A percentile compares a stretch with the other conserved stretches of the same genome.
Evolutionary conservation across 208 protist species (phyloP).

Genomic region (Acanthamoeba polyphaga): DNA sequence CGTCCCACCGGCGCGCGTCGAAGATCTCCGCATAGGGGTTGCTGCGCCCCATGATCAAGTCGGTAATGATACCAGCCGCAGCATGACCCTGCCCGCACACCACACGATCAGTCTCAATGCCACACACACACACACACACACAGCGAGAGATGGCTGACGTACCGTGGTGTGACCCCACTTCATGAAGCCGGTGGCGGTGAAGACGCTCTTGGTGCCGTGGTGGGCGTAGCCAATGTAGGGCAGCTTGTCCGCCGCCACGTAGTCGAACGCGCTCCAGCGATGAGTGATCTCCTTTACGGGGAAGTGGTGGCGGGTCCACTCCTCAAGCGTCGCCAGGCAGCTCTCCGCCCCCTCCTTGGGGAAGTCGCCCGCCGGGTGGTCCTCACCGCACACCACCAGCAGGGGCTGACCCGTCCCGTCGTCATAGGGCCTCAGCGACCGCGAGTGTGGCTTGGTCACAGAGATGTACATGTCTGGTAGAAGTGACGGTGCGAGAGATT

Average conservation of each 20-base stretch:
- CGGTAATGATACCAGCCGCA: not conserved
- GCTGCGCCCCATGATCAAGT: slow-evolving; percentile 10
- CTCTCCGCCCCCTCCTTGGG: slow-evolving; percentile 30
- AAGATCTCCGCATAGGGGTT: slow-evolving; percentile 36
- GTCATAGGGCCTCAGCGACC: not conserved
- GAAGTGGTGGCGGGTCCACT: slow-evolving; percentile 39
- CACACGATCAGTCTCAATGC: not conserved
- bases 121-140: no score
- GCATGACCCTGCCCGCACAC: not conserved
- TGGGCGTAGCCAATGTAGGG: slow-evolving; percentile 56
- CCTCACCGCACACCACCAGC: slow-evolving; percentile 23
- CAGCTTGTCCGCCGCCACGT: slow-evolving; percentile 9
- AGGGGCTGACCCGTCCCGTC: slow-evolving; percentile 24
- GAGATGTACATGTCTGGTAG: slow-evolving; percentile 33
- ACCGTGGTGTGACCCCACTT: slow-evolving; percentile 56
- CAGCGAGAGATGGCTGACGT: no score
- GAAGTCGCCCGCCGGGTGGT: slow-evolving; percentile 54
- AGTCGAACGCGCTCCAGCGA: slow-evolving; percentile 39
- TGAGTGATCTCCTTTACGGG: slow-evolving; percentile 24
- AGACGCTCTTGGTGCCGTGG: slow-evolving; percentile 43
- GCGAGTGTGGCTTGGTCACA: not conserved
- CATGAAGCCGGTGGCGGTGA: slow-evolving; percentile 63
- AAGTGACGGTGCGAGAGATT: not conserved
- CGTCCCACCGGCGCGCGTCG: slow-evolving; percentile 52
- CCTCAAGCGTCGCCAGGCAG: not conserved